Base-by-base conservation (phyloP, 139 green algal species). In the Picochlorum sp. region DNA sequence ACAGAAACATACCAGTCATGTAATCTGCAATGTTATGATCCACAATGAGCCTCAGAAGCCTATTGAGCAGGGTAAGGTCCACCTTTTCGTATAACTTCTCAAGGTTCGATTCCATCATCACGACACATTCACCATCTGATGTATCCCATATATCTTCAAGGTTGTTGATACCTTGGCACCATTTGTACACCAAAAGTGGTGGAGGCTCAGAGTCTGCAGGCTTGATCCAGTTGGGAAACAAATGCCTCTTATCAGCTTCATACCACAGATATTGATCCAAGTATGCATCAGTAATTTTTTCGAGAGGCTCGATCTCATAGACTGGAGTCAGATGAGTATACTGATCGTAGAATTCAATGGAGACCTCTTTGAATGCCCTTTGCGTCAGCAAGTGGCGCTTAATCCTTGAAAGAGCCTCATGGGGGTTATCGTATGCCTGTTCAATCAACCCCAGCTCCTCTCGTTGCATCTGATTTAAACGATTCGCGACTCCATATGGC, bases 211-310 rank as follows among this genome's bases (percentile, higher is more conserved):
- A 83, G 80, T 99, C 94, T 31, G 73, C 79, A 23, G 94, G 94
- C 83, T 99, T 99, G 62, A 99, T 83, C 94, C 94, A 99, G 84
- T 96, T 97, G 70, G 94, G 94, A 79, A 99, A 99, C 52, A 99
- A 83, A 67, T 89, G 77, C 24, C 94, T 84, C 81, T 97, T 97
- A 77, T 98, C 92, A 3, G 86, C 85, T 83, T 99, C 92, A 21
- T 85, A 85, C 77, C 80, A 84, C 68, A 86, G 55, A 73, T 85
- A 85, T 65, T 74, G 63, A 78, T 99, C 94, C 45, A 99, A 82
- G 81, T 98, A 99, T 38, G 85, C 85, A 73, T 98, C 92, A 10
- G 90, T 97, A 82, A 99, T 99, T 85, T 99, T 99, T 86, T 99
- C 94, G 67, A 99, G 81, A 9, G 94, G 94, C 81, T 99, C 94